Conservation (phyloP, 2,329 filamentous ascomycete species). For the Keithomyces neogunnii region DNA sequence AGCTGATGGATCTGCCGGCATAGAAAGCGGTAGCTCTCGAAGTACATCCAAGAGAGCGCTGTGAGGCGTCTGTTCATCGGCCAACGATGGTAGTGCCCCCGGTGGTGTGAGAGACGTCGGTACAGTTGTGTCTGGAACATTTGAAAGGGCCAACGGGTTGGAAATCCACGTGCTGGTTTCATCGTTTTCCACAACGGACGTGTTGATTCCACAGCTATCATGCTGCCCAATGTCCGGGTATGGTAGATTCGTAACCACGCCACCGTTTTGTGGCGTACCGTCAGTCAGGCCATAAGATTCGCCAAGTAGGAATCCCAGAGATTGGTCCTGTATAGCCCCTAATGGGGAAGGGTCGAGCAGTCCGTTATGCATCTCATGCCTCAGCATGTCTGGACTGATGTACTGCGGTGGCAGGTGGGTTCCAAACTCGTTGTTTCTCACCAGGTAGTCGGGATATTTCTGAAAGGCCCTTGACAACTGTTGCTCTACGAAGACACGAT, state of each 20-base stretch:
- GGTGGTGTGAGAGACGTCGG: not conserved
- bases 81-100: not conserved
- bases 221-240: not conserved
- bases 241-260: not conserved
- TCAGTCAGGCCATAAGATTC: not conserved
- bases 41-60: not conserved
- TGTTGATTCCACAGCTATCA: not conserved
- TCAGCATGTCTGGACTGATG: not conserved
- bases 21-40: not conserved
- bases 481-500: not conserved
- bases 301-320: not conserved
- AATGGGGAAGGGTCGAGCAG: not conserved
- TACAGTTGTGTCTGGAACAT: not conserved
- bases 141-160: not conserved
- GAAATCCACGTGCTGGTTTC: not conserved
- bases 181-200: not conserved
- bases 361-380: not conserved
- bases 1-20: not conserved
- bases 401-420: not conserved
- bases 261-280: not conserved
- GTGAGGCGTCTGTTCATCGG: not conserved
- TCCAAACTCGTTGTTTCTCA: constrained; percentile 1
- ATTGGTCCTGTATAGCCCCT: not conserved
- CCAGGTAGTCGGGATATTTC: constrained; percentile 1
- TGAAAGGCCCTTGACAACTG: not conserved